Evolutionary conservation across 2,329 filamentous ascomycete genomes (phyloP).

Genomic region (Monosporascus sp.): DNA sequence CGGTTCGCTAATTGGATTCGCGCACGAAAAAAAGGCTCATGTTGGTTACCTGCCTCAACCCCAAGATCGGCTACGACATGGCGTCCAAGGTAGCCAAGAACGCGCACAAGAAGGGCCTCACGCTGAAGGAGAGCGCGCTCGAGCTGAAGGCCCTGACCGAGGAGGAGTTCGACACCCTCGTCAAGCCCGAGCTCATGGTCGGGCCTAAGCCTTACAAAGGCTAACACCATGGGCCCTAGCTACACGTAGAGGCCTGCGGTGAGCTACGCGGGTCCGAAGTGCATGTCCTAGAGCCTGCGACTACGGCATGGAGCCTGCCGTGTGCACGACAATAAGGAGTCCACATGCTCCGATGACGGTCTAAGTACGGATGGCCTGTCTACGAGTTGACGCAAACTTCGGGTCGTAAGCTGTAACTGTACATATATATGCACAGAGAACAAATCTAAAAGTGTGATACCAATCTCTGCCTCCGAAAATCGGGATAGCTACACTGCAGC

Average conservation of each 20-base stretch:
- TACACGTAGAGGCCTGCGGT: background rate
- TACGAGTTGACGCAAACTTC: background rate
- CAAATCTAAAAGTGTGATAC: too few relatives aligned
- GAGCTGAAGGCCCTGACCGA: constrained; percentile 84
- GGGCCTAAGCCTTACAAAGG: constrained; percentile 63
- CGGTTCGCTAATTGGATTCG: constrained; percentile 19
- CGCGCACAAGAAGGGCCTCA: constrained; percentile 95
- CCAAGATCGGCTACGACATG: constrained; percentile 96
- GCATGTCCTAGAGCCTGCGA: too few relatives aligned
- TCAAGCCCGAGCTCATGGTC: constrained; percentile 93
- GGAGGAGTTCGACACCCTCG: constrained; percentile 85
- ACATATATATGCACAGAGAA: background rate
- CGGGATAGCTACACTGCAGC: background rate
- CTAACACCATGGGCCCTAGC: constrained; percentile 20
- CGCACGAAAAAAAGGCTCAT: constrained; percentile 62
- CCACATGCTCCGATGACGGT: background rate
- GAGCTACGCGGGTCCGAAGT: too few relatives aligned
- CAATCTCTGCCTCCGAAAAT: background rate
- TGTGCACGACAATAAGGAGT: background rate
- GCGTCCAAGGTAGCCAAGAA: constrained; percentile 97
- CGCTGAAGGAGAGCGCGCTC: constrained; percentile 88
- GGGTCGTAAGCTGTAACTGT: background rate
- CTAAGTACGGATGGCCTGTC: background rate
- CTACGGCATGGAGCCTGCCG: background rate
- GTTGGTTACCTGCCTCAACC: constrained; percentile 96